Evolutionary conservation across 164 flowering plant genomes (phyloP).

Genomic region (Vitis vinifera): DNA sequence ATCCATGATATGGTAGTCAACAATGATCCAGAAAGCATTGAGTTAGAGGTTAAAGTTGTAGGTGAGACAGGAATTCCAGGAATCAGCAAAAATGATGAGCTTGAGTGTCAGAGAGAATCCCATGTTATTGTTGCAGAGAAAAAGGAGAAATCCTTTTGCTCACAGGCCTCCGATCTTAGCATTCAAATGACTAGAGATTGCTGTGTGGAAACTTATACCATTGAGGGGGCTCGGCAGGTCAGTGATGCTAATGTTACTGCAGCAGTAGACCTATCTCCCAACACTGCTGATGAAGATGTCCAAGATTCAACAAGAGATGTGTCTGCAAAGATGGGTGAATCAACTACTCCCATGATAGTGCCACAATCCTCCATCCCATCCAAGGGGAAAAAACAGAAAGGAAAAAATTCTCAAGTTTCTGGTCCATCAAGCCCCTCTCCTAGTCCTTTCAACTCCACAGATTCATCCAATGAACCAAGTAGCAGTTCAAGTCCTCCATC

Average conservation of each 20-base stretch:
- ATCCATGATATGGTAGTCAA: conserved; percentile 53
- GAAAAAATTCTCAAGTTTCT: conserved; percentile 47
- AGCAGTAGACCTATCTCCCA: conserved; percentile 28
- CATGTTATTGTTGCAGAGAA: conserved; percentile 29
- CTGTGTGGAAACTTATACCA: conserved; percentile 34
- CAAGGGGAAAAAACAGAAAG: conserved; percentile 59
- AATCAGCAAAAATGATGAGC: conserved; percentile 29
- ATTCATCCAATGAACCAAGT: conserved; percentile 59
- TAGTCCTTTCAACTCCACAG: conserved; percentile 50
- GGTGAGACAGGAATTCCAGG: conserved; percentile 52
- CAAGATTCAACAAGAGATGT: conserved; percentile 38
- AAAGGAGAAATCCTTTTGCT: conserved; percentile 57
- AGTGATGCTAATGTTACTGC: conserved; percentile 33
- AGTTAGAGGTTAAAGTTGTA: conserved; percentile 74
- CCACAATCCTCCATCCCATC: conserved; percentile 30
- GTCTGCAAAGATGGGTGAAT: conserved; percentile 36
- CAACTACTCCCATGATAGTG: conserved; percentile 21
- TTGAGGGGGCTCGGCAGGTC: conserved; percentile 40
- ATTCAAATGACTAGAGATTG: conserved; percentile 53
- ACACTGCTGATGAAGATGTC: conserved; percentile 34
- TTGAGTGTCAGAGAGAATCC: conserved; percentile 33
- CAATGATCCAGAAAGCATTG: conserved; percentile 43
- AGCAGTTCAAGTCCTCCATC: conserved; percentile 35
- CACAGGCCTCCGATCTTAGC: conserved; percentile 71
- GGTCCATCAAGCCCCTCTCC: conserved; percentile 50